phyloP scores from a whole-genome alignment of 768 basidiomycete genomes.

The Rhizopogon sp. region DNA sequence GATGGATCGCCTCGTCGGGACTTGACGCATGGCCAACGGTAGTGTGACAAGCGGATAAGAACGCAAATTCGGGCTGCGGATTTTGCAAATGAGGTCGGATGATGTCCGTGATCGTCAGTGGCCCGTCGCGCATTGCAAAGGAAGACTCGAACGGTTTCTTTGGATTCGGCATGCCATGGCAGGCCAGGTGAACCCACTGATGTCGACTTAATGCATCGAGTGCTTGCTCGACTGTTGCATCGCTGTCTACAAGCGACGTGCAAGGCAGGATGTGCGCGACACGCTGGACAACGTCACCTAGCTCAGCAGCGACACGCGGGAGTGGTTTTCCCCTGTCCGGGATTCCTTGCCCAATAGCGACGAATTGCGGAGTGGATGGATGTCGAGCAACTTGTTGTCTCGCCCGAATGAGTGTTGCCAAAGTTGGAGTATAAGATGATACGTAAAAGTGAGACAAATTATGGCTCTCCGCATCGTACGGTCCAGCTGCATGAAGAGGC shows the following conservation, averaged over 20 bases:
- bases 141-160: slow-evolving; percentile 4
- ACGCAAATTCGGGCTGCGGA: slow-evolving; percentile 18
- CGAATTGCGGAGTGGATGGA: background rate
- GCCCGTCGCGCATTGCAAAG: too few relatives aligned
- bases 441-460: slow-evolving; percentile 16
- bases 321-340: slow-evolving; percentile 3
- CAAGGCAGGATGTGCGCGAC: slow-evolving; percentile 6
- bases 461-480: slow-evolving; percentile 11
- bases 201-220: slow-evolving; percentile 11
- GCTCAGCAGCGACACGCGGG: slow-evolving; percentile 9
- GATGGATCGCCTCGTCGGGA: too few relatives aligned
- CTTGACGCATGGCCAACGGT: slow-evolving; percentile 14
- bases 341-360: slow-evolving; percentile 17
- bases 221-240: slow-evolving; percentile 10
- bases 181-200: slow-evolving; percentile 26
- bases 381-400: slow-evolving; percentile 1
- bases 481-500: slow-evolving; percentile 29
- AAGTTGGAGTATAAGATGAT: slow-evolving; percentile 27
- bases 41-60: slow-evolving; percentile 31
- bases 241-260: slow-evolving; percentile 9
- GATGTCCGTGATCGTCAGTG: slow-evolving; percentile 16
- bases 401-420: slow-evolving; percentile 6
- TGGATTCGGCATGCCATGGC: slow-evolving; percentile 20
- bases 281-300: slow-evolving; percentile 4
- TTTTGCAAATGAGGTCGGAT: slow-evolving; percentile 7